Conservation (phyloP, 2,329 filamentous ascomycete species). For the Apiospora kogelbergensis region DNA sequence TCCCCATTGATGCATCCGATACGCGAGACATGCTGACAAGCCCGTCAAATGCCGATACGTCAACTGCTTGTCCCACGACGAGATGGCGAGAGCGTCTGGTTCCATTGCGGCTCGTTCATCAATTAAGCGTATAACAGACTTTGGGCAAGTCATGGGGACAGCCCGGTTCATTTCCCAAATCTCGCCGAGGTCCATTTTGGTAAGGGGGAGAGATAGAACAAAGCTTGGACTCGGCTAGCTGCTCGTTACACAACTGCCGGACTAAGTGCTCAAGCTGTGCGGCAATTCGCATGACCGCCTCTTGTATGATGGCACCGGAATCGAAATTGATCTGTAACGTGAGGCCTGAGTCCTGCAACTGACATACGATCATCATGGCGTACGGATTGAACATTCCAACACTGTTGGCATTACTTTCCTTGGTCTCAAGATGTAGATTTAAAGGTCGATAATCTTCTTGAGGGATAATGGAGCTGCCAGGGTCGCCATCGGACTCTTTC, state of each 20-base stretch:
- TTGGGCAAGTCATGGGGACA: neutral
- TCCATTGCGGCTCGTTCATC: neutral
- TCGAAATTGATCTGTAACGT: neutral
- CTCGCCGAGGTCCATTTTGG: neutral
- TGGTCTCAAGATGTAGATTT: neutral
- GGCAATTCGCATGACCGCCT: neutral
- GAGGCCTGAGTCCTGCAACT: neutral
- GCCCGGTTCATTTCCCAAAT: neutral
- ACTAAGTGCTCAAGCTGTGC: neutral
- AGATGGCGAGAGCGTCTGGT: neutral
- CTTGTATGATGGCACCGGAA: neutral
- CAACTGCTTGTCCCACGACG: neutral
- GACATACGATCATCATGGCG: neutral
- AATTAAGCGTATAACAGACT: neutral
- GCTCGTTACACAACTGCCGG: neutral
- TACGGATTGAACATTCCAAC: neutral
- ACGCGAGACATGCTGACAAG: neutral
- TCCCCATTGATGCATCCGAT: neutral
- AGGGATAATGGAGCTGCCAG: neutral
- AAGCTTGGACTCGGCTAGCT: neutral
- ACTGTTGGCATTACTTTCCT: neutral
- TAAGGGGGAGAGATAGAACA: neutral
- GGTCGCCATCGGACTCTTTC: neutral
- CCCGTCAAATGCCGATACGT: neutral
- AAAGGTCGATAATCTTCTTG: neutral